A percentile compares a stretch with the other conserved stretches of the same genome.
Conservation (phyloP, 148 eudicot species). For the Diospyros lotus region DNA sequence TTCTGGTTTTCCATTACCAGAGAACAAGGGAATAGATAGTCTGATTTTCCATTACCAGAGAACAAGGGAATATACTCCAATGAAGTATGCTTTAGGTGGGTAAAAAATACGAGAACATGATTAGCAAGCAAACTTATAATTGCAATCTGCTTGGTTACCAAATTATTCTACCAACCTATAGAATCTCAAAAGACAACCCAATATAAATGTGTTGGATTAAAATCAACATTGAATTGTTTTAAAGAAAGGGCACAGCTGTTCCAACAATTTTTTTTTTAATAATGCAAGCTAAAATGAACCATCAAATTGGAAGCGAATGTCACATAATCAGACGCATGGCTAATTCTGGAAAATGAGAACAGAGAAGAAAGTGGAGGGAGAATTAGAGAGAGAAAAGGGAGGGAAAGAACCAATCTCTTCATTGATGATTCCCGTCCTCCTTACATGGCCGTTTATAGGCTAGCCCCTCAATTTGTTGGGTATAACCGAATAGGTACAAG, state of each 20-base stretch:
- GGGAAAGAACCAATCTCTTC: too few species aligned
- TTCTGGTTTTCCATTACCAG: background rate
- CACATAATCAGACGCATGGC: too few species aligned
- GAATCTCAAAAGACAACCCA: background rate
- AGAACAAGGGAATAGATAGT: background rate
- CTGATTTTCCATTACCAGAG: background rate
- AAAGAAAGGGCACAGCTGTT: background rate
- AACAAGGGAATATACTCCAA: background rate
- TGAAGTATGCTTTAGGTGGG: background rate
- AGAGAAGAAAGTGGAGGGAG: too few species aligned
- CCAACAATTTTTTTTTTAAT: background rate
- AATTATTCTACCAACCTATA: background rate
- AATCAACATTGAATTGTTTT: background rate
- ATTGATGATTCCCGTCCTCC: too few species aligned
- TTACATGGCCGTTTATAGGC: too few species aligned
- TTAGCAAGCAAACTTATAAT: conserved; percentile 3
- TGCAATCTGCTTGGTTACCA: background rate
- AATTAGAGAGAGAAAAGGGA: too few species aligned
- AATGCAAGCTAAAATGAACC: background rate
- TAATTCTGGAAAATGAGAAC: too few species aligned
- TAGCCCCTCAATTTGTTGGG: too few species aligned
- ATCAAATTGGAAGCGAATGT: background rate
- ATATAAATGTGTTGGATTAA: background rate
- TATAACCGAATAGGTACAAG: too few species aligned
- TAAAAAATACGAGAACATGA: background rate